phyloP scores from a whole-genome alignment of 305 asterid species.

The Fraxinus latifolia region DNA sequence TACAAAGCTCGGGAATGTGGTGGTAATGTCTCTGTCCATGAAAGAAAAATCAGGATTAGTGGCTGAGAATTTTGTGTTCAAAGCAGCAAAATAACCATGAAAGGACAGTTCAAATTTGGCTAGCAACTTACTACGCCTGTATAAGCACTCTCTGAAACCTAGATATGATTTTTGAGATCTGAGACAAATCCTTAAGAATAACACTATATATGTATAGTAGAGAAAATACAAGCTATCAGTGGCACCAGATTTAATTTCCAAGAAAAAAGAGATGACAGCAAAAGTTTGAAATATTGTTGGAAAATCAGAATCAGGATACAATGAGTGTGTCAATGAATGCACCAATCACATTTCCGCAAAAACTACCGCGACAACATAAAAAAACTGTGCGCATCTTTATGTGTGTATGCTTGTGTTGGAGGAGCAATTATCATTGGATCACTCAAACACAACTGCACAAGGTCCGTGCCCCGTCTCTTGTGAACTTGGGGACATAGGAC shows the following conservation, averaged over 20 bases:
- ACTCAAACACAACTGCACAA: background rate
- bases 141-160: background rate
- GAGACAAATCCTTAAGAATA: background rate
- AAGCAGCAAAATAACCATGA: background rate
- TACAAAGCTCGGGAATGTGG: conserved; percentile 73
- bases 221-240: background rate
- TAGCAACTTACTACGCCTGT: background rate
- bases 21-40: conserved; percentile 61
- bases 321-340: background rate
- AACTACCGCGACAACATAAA: background rate
- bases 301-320: background rate
- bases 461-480: background rate
- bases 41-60: conserved; percentile 19
- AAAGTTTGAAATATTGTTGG: background rate
- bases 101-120: background rate
- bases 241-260: background rate
- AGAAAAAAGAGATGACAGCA: background rate
- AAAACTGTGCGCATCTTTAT: background rate
- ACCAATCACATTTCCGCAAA: background rate
- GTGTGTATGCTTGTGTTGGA: background rate
- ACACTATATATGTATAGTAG: background rate
- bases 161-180: background rate
- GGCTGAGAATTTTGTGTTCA: background rate
- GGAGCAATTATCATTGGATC: background rate
- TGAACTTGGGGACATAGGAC: background rate